Percentiles rank a stretch among this genome's conserved stretches.
Evolutionary conservation across 305 asterid species (phyloP).

Genomic region (Solanum hybrid): DNA sequence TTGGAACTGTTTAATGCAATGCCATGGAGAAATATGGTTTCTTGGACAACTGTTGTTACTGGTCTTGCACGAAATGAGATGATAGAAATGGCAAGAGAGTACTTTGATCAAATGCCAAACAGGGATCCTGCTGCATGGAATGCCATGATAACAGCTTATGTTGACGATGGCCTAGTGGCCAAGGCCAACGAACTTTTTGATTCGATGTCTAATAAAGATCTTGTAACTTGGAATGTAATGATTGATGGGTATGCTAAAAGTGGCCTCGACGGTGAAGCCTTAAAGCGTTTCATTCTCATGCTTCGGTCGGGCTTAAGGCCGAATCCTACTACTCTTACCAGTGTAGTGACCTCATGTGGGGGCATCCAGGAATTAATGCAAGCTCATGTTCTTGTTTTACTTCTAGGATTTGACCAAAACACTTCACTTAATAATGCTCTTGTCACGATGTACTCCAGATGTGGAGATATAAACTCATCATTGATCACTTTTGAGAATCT

Average conservation of each 20-base stretch:
- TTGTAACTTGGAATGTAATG: constrained; percentile 49
- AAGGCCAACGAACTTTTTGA: constrained; percentile 50
- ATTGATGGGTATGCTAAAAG: constrained; percentile 47
- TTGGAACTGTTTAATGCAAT: constrained; percentile 27
- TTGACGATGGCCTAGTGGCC: constrained; percentile 37
- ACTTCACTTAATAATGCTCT: constrained; percentile 53
- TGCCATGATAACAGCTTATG: constrained; percentile 72
- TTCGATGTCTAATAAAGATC: constrained; percentile 32
- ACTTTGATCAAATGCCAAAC: constrained; percentile 64
- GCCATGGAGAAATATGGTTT: constrained; percentile 51
- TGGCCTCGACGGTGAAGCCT: constrained; percentile 39
- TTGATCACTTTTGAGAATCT: constrained; percentile 37
- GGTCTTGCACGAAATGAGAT: constrained; percentile 60
- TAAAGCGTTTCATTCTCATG: constrained; percentile 42
- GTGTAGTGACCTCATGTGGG: constrained; percentile 49
- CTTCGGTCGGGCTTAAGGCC: constrained; percentile 32
- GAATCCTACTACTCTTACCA: constrained; percentile 47
- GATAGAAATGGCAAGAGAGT: constrained; percentile 42
- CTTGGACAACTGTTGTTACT: constrained; percentile 72
- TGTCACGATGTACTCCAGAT: constrained; percentile 55
- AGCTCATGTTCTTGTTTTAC: constrained; percentile 52
- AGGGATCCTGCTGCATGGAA: constrained; percentile 82
- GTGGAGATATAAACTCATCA: constrained; percentile 62
- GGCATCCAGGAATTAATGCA: constrained; percentile 44
- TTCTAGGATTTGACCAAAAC: constrained; percentile 45